Percentiles rank a stretch among this genome's conserved stretches.
Conservation (phyloP, 495 filamentous ascomycete genomes). For the Haplographium delicatum region DNA sequence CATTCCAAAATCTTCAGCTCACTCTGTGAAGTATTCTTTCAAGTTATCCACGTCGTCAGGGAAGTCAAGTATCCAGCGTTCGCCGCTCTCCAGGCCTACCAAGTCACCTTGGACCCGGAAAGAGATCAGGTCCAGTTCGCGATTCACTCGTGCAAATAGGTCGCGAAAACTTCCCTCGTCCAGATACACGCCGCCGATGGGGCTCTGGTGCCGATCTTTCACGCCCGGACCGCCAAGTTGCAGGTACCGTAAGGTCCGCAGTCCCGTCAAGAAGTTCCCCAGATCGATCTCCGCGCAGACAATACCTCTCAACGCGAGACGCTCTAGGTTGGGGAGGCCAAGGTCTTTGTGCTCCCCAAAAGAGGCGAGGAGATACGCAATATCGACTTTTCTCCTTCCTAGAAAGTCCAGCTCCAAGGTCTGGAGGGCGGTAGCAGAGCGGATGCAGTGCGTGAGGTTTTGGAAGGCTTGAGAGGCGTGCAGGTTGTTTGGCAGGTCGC, state of each 20-base stretch:
- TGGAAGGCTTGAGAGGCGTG: constrained; percentile 9
- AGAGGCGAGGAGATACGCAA: constrained; percentile 1
- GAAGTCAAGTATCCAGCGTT: constrained; percentile 14
- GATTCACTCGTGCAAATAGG: constrained; percentile 10
- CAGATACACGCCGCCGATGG: constrained; percentile 17
- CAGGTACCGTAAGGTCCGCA: not conserved
- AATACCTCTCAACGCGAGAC: constrained; percentile 3
- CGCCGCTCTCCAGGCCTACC: constrained; percentile 12
- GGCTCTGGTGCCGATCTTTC: constrained; percentile 5
- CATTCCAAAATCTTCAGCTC: too few relatives aligned
- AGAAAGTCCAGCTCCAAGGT: constrained; percentile 6
- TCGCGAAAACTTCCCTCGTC: constrained; percentile 5
- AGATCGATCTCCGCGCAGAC: constrained; percentile 2
- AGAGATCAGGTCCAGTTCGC: not conserved
- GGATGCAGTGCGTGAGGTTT: constrained; percentile 8
- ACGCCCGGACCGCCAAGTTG: constrained; percentile 12
- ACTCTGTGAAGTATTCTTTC: constrained; percentile 19
- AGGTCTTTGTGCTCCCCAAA: not conserved
- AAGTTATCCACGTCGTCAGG: constrained; percentile 1
- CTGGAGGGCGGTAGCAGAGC: constrained; percentile 1
- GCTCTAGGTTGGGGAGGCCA: not conserved
- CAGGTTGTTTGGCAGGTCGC: constrained; percentile 18
- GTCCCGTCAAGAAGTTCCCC: constrained; percentile 3
- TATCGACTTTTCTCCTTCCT: constrained; percentile 14
- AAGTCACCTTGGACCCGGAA: constrained; percentile 16